phyloP scores from a whole-genome alignment of 2,329 filamentous ascomycete genomes.

The Rutstroemia sp. region DNA sequence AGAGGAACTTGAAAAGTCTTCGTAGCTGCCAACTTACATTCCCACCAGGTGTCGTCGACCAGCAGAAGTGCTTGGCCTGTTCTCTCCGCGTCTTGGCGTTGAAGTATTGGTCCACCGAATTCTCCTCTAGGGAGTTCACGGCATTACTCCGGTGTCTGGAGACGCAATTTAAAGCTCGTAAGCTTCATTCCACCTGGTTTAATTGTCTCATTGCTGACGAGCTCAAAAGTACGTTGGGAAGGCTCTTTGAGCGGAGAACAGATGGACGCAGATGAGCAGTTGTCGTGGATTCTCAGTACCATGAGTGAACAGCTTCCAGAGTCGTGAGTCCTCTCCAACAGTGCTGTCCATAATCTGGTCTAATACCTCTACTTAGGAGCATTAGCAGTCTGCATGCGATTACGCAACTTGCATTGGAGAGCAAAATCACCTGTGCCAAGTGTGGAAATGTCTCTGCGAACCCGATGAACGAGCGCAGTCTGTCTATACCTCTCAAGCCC shows the following conservation, averaged over 20 bases:
- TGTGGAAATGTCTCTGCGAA: constrained; percentile 21
- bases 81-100: neutral
- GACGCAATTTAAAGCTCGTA: neutral
- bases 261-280: constrained; percentile 28
- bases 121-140: neutral
- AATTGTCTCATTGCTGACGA: neutral
- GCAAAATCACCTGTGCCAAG: constrained; percentile 18
- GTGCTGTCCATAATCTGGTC: neutral
- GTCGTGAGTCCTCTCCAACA: constrained; percentile 14
- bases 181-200: neutral
- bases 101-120: constrained; percentile 5
- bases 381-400: constrained; percentile 18
- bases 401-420: constrained; percentile 13
- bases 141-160: neutral
- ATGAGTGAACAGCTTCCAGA: constrained; percentile 23
- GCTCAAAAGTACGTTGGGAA: neutral
- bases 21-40: neutral
- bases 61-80: constrained; percentile 13
- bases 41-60: neutral
- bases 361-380: constrained; percentile 9
- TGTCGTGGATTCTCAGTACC: constrained; percentile 21
- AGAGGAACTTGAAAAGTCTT: neutral
- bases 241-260: constrained; percentile 22
- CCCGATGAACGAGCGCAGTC: constrained; percentile 18
- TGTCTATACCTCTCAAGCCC: constrained; percentile 24